Percentiles rank a stretch among this genome's conserved stretches.
These are phyloP conservation scores for Choiromyces venosus DNA, from an alignment of 495 filamentous ascomycete genomes.

Conservation along the genomic window DNA sequence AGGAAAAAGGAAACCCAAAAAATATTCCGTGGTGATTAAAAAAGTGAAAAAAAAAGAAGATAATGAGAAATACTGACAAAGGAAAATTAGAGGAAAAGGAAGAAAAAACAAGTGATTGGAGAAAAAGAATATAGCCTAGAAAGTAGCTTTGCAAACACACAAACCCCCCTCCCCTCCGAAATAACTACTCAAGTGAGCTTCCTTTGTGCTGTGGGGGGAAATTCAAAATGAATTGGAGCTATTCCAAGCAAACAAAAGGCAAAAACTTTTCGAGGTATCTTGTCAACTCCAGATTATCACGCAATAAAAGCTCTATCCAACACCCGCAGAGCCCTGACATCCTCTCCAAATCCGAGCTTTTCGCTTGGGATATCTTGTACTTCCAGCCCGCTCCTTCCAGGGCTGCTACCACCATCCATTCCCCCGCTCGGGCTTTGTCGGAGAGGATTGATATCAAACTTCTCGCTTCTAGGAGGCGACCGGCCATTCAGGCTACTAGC, in stretches of 20 bases:
- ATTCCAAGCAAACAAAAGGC: conserved; percentile 32
- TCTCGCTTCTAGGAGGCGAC: conserved; percentile 30
- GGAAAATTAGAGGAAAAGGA: conserved; percentile 31
- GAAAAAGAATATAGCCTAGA: conserved; percentile 17
- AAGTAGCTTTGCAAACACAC: conserved; percentile 15
- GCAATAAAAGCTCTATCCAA: conserved; percentile 52
- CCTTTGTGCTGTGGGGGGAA: background rate
- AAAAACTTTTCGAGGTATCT: conserved; percentile 6
- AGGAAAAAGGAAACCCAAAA: conserved; percentile 7
- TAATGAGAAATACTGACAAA: conserved; percentile 17
- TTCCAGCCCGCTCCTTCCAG: conserved; percentile 45
- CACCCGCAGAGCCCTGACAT: conserved; percentile 59
- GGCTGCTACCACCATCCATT: conserved; percentile 42
- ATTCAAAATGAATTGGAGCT: conserved; percentile 14
- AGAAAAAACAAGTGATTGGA: conserved; percentile 22
- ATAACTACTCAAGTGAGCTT: conserved; percentile 33
- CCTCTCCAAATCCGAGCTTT: conserved; percentile 61
- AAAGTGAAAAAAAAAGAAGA: conserved; percentile 31
- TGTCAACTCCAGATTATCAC: conserved; percentile 4
- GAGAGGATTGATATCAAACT: conserved; percentile 40
- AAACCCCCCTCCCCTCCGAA: conserved; percentile 44
- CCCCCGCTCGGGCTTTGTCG: conserved; percentile 39
- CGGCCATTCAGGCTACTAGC: conserved; percentile 44
- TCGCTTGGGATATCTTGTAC: conserved; percentile 61
- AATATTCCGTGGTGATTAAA: conserved; percentile 21